Evolutionary conservation across 1,284 basidiomycete species (phyloP).

Genomic region (Fomitopsis pinicola): DNA sequence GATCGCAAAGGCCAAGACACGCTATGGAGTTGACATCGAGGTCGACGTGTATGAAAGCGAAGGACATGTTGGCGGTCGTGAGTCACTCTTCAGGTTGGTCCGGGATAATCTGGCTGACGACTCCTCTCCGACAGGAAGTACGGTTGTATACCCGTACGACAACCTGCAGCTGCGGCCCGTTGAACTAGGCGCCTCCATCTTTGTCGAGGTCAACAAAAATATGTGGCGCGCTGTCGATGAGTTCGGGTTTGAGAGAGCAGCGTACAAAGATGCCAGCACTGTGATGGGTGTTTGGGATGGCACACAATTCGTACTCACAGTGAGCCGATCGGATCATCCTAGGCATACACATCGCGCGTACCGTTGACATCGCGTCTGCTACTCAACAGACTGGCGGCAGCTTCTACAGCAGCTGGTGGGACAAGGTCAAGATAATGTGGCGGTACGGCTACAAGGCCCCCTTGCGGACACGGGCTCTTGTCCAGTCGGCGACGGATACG

Average conservation of each 20-base stretch:
- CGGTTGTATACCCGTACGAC: constrained; percentile 72
- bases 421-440: constrained; percentile 68
- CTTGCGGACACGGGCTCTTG: constrained; percentile 50
- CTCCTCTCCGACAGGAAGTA: constrained; percentile 54
- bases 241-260: constrained; percentile 66
- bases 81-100: constrained; percentile 24
- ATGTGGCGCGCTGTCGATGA: constrained; percentile 76
- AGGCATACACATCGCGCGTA: background rate
- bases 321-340: constrained; percentile 26
- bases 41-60: constrained; percentile 81
- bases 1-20: constrained; percentile 70
- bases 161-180: constrained; percentile 59
- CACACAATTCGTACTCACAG: constrained; percentile 61
- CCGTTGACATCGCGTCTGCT: background rate
- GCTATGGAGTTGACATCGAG: constrained; percentile 62
- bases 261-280: constrained; percentile 45
- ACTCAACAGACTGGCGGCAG: constrained; percentile 32
- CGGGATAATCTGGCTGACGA: background rate
- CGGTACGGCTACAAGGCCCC: constrained; percentile 81
- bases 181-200: constrained; percentile 88
- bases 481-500: constrained; percentile 49
- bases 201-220: constrained; percentile 81
- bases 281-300: constrained; percentile 85
- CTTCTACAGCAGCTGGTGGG: constrained; percentile 54
- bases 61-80: constrained; percentile 79